Percentiles rank a stretch among this genome's conserved stretches.
Evolutionary conservation across 129 eudicot genomes (phyloP).

Genomic region (Chrysanthemum makinoi): DNA sequence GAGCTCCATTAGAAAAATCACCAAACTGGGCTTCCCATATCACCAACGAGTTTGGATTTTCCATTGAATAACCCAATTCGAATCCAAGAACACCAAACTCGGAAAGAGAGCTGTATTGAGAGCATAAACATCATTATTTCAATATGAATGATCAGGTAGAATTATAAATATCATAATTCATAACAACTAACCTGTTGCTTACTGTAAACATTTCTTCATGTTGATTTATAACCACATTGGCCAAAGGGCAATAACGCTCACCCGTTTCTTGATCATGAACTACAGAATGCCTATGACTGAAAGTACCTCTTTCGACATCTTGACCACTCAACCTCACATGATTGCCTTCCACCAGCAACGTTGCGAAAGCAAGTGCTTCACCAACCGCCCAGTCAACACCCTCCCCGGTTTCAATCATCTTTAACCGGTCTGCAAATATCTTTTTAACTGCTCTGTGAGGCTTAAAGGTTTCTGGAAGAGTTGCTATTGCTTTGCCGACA

Average conservation of each 20-base stretch:
- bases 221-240: conserved; percentile 68
- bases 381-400: conserved; percentile 98
- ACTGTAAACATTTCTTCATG: conserved; percentile 91
- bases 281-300: conserved; percentile 89
- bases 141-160: background rate
- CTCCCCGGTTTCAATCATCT: conserved; percentile 45
- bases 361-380: conserved; percentile 97
- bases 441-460: conserved; percentile 90
- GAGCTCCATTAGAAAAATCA: conserved; percentile 95
- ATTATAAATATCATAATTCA: background rate
- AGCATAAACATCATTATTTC: conserved; percentile 1
- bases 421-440: conserved; percentile 74
- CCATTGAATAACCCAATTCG: conserved; percentile 98
- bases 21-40: conserved; percentile 99
- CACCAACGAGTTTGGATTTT: conserved; percentile 88
- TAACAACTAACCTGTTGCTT: conserved; percentile 76
- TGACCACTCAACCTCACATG: conserved; percentile 96
- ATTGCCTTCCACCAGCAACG: conserved; percentile 88
- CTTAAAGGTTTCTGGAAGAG: conserved; percentile 74
- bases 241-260: conserved; percentile 80
- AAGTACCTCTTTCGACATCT: conserved; percentile 97
- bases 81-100: conserved; percentile 97
- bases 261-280: conserved; percentile 96
- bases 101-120: conserved; percentile 75
- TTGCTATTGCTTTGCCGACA: conserved; percentile 79